A percentile compares a stretch with the other conserved stretches of the same genome.
Conservation (phyloP, 2,329 filamentous ascomycete genomes). For the Colletotrichum lindemuthianum region DNA sequence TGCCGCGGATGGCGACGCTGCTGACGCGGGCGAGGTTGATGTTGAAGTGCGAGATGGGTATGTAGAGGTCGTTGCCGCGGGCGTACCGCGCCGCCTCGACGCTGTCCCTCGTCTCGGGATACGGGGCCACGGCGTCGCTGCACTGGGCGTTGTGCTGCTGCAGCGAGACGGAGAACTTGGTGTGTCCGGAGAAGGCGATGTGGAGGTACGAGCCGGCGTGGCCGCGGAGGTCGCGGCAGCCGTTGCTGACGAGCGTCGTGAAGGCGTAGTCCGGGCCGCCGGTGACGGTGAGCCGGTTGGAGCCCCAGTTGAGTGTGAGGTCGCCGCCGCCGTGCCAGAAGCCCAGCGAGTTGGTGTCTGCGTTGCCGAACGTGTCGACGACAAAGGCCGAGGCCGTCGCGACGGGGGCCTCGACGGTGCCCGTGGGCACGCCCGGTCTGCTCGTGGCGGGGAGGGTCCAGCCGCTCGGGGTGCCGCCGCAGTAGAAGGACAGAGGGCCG, state of each 20-base stretch:
- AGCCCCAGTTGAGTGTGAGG: conserved; percentile 61
- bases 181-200: conserved; percentile 70
- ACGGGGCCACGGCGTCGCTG: conserved; percentile 64
- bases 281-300: conserved; percentile 58
- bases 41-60: conserved; percentile 73
- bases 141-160: conserved; percentile 74
- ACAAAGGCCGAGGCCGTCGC: conserved; percentile 61
- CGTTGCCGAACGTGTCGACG: conserved; percentile 68
- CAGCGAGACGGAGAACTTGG: conserved; percentile 70
- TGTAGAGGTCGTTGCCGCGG: conserved; percentile 67
- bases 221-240: conserved; percentile 60
- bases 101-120: conserved; percentile 74
- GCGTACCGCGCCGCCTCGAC: conserved; percentile 71
- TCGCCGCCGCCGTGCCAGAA: conserved; percentile 76
- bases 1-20: conserved; percentile 71
- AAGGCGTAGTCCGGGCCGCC: conserved; percentile 62
- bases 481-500: conserved; percentile 69
- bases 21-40: conserved; percentile 66
- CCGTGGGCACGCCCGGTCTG: conserved; percentile 52
- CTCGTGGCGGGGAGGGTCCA: conserved; percentile 57
- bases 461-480: conserved; percentile 59
- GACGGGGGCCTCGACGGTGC: conserved; percentile 60
- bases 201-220: conserved; percentile 71
- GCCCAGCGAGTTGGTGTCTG: conserved; percentile 66
- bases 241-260: conserved; percentile 63